phyloP scores from a whole-genome alignment of 2,329 filamentous ascomycete genomes.

The Calonectria pseudoreteaudii region DNA sequence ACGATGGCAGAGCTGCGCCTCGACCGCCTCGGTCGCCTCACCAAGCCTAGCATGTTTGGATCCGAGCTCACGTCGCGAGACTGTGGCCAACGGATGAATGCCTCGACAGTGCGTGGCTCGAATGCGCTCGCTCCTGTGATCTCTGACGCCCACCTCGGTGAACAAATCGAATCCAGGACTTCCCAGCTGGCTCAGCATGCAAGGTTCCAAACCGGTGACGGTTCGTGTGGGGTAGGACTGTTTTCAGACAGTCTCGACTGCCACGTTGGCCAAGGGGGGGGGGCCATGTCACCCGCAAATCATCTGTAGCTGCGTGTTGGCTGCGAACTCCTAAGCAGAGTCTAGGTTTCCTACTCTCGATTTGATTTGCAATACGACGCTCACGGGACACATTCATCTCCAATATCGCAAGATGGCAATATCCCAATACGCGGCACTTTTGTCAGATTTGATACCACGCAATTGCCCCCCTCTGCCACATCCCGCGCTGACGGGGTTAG shows the following conservation, averaged over 20 bases:
- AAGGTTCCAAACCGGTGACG: slow-evolving; percentile 27
- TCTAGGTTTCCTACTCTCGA: background rate
- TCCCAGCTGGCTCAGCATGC: slow-evolving; percentile 11
- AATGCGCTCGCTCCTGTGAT: slow-evolving; percentile 8
- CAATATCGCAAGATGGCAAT: slow-evolving; percentile 3
- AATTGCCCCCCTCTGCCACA: slow-evolving; percentile 25
- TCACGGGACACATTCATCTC: slow-evolving; percentile 1
- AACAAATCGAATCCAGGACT: slow-evolving; percentile 6
- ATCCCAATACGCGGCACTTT: slow-evolving; percentile 8
- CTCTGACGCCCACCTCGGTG: slow-evolving; percentile 25
- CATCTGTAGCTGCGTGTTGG: slow-evolving; percentile 12
- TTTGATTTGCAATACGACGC: slow-evolving; percentile 2
- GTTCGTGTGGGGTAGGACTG: slow-evolving; percentile 23
- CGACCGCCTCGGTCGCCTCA: background rate
- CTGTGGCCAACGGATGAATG: slow-evolving; percentile 2
- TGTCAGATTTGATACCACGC: slow-evolving; percentile 27
- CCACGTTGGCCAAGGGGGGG: background rate
- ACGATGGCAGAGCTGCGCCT: slow-evolving; percentile 12
- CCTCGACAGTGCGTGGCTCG: background rate
- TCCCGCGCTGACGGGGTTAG: slow-evolving; percentile 34
- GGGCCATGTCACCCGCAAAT: slow-evolving; percentile 7
- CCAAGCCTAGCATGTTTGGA: slow-evolving; percentile 8
- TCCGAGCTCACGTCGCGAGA: slow-evolving; percentile 17
- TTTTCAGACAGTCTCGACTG: slow-evolving; percentile 23
- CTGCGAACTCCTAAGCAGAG: background rate